These are phyloP conservation scores for Pezicula radicicola DNA, from an alignment of 2,329 filamentous ascomycete genomes.

Conservation along the genomic window DNA sequence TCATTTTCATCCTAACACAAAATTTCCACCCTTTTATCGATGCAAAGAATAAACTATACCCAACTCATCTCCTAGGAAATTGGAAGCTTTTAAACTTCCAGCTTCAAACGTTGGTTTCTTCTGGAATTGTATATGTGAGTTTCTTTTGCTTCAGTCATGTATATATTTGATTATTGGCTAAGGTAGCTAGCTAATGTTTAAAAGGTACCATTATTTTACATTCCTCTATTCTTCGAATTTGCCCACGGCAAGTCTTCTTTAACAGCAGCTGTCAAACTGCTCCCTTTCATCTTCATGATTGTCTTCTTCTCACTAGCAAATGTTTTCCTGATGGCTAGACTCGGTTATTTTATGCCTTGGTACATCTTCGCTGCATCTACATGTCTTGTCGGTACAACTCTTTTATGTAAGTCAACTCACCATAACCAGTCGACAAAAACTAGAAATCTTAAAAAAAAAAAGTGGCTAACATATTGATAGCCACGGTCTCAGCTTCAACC, in stretches of 20 bases:
- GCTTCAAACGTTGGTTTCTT: conserved; percentile 36
- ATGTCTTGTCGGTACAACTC: neutral
- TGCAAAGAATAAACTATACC: conserved; percentile 3
- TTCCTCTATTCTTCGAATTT: conserved; percentile 45
- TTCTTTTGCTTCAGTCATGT: too few species aligned
- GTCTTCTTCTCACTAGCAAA: conserved; percentile 32
- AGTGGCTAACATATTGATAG: neutral
- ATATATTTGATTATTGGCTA: too few species aligned
- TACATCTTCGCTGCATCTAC: conserved; percentile 30
- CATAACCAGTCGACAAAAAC: neutral
- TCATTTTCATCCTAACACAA: conserved; percentile 1
- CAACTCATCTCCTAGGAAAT: conserved; percentile 22
- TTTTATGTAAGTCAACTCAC: neutral
- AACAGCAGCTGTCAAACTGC: conserved; percentile 33
- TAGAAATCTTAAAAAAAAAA: neutral
- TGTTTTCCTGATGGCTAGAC: conserved; percentile 31
- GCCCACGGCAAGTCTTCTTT: conserved; percentile 43
- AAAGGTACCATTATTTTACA: conserved; percentile 6
- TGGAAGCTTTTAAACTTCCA: conserved; percentile 32
- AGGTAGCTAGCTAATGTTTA: too few species aligned
- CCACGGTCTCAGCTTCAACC: neutral
- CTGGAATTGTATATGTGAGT: conserved; percentile 21
- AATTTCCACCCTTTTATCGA: conserved; percentile 8
- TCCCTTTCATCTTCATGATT: conserved; percentile 38
- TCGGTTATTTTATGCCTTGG: conserved; percentile 37